These are phyloP conservation scores for Apophysomyces variabilis DNA, from an alignment of 371 early-diverging fungal species.

Conservation along the genomic window DNA sequence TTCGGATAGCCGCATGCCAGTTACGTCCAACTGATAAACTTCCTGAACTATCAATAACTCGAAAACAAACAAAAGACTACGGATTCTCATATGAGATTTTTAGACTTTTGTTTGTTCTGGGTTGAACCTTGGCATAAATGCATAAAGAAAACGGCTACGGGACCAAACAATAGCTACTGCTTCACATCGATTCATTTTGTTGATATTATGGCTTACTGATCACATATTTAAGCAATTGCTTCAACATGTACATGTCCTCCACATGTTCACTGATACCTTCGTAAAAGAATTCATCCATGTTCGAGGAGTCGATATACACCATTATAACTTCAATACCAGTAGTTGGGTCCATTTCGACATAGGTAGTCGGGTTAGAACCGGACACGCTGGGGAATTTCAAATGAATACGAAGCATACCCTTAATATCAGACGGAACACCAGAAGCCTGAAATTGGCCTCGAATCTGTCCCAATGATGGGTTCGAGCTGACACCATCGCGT, in stretches of 20 bases:
- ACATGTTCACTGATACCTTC: conserved; percentile 12
- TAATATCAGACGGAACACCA: conserved; percentile 3
- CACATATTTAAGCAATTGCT: neutral
- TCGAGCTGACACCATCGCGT: neutral
- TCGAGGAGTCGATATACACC: conserved; percentile 14
- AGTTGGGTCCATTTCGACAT: neutral
- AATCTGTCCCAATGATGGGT: conserved; percentile 1
- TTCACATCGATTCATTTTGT: neutral
- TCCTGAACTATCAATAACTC: too few relatives aligned
- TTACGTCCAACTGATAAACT: too few relatives aligned
- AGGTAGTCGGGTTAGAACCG: neutral
- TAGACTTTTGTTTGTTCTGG: too few relatives aligned
- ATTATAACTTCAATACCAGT: conserved; percentile 12
- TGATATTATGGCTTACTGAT: neutral
- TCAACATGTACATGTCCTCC: neutral
- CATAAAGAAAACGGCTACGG: neutral
- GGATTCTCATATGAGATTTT: too few relatives aligned
- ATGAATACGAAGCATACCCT: conserved; percentile 18
- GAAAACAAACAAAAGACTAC: too few relatives aligned
- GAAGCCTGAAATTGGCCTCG: conserved; percentile 8
- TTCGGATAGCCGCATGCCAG: too few relatives aligned
- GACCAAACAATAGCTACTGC: neutral
- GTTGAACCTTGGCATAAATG: neutral
- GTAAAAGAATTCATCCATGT: conserved; percentile 16
- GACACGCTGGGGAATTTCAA: conserved; percentile 1